Evolutionary conservation across 352 stramenopile species (phyloP).

Genomic region (Phytophthora lateralis): DNA sequence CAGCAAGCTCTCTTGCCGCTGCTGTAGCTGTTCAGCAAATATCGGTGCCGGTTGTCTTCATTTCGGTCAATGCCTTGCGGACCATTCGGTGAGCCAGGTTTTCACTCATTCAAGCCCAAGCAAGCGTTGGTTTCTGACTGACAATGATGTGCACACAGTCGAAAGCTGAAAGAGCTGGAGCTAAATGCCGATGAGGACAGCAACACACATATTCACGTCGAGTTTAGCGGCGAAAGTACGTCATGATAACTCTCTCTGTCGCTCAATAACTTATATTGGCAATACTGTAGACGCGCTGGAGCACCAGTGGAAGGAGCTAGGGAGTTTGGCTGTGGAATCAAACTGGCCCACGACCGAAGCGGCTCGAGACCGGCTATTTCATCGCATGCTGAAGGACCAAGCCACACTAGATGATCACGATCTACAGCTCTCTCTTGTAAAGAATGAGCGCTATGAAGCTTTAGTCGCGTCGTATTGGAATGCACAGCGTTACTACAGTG

Average conservation of each 20-base stretch:
- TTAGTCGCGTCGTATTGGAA: constrained; percentile 50
- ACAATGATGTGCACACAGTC: constrained; percentile 17
- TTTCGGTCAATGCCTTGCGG: constrained; percentile 41
- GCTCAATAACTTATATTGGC: not conserved
- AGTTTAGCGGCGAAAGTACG: constrained; percentile 73
- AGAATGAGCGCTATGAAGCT: constrained; percentile 56
- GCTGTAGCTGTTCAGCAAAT: constrained; percentile 29
- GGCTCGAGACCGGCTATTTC: constrained; percentile 60
- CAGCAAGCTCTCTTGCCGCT: constrained; percentile 20
- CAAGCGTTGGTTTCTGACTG: not conserved
- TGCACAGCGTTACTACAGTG: constrained; percentile 43
- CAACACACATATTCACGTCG: constrained; percentile 55
- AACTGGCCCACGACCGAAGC: constrained; percentile 59
- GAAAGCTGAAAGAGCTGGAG: constrained; percentile 27
- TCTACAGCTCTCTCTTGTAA: constrained; percentile 44
- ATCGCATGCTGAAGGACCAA: constrained; percentile 80
- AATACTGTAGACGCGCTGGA: constrained; percentile 46
- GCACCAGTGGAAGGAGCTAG: constrained; percentile 71
- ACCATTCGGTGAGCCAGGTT: constrained; percentile 30
- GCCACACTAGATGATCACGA: constrained; percentile 45
- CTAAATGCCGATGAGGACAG: constrained; percentile 22
- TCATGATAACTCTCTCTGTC: not conserved
- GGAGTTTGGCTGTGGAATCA: constrained; percentile 40
- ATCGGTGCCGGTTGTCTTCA: constrained; percentile 56
- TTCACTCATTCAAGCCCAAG: not conserved